phyloP scores from a whole-genome alignment of 31 red algal genomes.

The Porphyra umbilicalis region DNA sequence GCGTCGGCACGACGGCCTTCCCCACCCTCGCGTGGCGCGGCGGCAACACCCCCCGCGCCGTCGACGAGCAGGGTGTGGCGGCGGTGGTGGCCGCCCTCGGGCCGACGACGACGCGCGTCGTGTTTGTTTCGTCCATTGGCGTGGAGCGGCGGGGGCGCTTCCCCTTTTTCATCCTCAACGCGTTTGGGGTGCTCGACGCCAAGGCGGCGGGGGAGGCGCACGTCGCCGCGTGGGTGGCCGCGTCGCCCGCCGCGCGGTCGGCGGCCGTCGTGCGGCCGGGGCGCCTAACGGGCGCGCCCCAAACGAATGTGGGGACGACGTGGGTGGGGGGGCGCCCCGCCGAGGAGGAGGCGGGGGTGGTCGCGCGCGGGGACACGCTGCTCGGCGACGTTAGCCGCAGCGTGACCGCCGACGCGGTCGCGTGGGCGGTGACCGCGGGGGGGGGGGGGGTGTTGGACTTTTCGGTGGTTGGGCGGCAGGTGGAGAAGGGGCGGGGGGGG shows the following conservation, averaged over 20 bases:
- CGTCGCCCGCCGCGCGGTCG: background rate
- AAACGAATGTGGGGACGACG: slow-evolving; percentile 44
- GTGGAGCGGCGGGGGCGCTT: slow-evolving; percentile 17
- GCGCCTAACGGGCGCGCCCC: slow-evolving; percentile 41
- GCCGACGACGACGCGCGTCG: slow-evolving; percentile 30
- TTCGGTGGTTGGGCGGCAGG: slow-evolving; percentile 8
- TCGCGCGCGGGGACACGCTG: slow-evolving; percentile 33
- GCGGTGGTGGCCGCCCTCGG: slow-evolving; percentile 20
- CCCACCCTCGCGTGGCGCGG: slow-evolving; percentile 49
- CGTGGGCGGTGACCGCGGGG: slow-evolving; percentile 22
- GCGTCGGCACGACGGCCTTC: slow-evolving; percentile 63
- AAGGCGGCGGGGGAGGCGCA: slow-evolving; percentile 46
- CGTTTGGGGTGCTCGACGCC: slow-evolving; percentile 63
- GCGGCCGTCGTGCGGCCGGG: slow-evolving; percentile 53
- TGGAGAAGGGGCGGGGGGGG: background rate
- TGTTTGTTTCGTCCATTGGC: slow-evolving; percentile 47
- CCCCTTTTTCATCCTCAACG: slow-evolving; percentile 62
- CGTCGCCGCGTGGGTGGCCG: slow-evolving; percentile 17
- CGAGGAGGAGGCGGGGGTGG: slow-evolving; percentile 1
- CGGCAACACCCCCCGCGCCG: slow-evolving; percentile 34
- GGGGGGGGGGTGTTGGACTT: slow-evolving; percentile 26
- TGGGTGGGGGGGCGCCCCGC: slow-evolving; percentile 5
- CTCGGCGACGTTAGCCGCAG: slow-evolving; percentile 29
- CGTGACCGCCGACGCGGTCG: slow-evolving; percentile 21
- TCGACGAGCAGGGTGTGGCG: slow-evolving; percentile 33